Conservation (phyloP, 371 early-diverging fungal genomes). For the Apophysomyces sp. region DNA sequence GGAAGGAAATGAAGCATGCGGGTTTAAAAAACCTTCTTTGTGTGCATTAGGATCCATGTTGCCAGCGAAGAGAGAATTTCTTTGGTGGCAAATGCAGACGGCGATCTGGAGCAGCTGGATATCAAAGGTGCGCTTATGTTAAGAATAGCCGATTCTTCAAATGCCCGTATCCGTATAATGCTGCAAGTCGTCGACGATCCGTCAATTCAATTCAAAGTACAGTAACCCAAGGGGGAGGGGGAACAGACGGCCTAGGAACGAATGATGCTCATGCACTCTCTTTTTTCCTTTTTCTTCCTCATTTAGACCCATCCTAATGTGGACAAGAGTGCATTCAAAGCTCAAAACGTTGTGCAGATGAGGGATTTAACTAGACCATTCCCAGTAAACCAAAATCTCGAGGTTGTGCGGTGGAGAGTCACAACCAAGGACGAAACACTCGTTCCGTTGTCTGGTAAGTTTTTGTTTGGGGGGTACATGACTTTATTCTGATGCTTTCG, state of each 20-base stretch:
- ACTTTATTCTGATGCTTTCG: too few species aligned
- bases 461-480: not conserved
- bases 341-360: slow-evolving; percentile 64
- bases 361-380: slow-evolving; percentile 77
- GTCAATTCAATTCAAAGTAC: slow-evolving; percentile 75
- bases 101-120: slow-evolving; percentile 85
- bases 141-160: slow-evolving; percentile 62
- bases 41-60: slow-evolving; percentile 69
- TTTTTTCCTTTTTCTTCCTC: too few species aligned
- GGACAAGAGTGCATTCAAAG: slow-evolving; percentile 79
- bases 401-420: slow-evolving; percentile 86
- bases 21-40: not conserved
- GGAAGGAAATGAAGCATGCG: slow-evolving; percentile 6
- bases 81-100: slow-evolving; percentile 81
- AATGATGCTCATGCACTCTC: too few species aligned
- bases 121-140: slow-evolving; percentile 86
- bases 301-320: slow-evolving; percentile 90
- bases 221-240: not conserved
- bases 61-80: slow-evolving; percentile 82
- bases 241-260: too few species aligned
- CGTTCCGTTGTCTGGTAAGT: slow-evolving; percentile 78
- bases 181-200: slow-evolving; percentile 51
- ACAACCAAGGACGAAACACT: slow-evolving; percentile 72
- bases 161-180: slow-evolving; percentile 54
- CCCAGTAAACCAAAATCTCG: slow-evolving; percentile 80